phyloP scores from a whole-genome alignment of 2,329 filamentous ascomycete species.

The Blumeriella jaapii region DNA sequence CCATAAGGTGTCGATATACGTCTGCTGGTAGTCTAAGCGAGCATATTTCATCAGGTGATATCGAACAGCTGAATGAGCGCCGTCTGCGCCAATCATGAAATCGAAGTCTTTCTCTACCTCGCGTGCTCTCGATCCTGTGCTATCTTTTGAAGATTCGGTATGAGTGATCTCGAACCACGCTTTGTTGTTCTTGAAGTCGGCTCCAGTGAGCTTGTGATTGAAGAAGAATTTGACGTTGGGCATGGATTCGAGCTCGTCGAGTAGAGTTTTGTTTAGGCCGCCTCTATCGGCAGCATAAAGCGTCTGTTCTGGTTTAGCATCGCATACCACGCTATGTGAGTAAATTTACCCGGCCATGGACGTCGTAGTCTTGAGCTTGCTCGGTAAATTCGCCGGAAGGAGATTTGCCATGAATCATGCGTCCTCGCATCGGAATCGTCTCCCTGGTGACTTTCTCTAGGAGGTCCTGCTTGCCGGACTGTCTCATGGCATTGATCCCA shows the following conservation, averaged over 20 bases:
- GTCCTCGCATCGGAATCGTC: constrained; percentile 86
- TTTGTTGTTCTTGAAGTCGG: constrained; percentile 65
- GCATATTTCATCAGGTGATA: constrained; percentile 95
- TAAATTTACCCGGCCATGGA: constrained; percentile 72
- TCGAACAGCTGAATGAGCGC: constrained; percentile 81
- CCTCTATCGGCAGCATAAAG: constrained; percentile 81
- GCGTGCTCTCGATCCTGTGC: constrained; percentile 19
- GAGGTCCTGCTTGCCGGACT: constrained; percentile 54
- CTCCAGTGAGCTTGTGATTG: constrained; percentile 84
- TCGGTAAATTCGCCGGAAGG: constrained; percentile 58
- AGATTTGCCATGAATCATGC: constrained; percentile 80
- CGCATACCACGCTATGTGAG: too few species aligned
- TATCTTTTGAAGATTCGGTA: constrained; percentile 24
- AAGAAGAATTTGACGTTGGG: constrained; percentile 89
- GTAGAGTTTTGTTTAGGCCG: constrained; percentile 68
- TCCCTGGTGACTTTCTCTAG: constrained; percentile 62
- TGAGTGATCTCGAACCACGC: constrained; percentile 73
- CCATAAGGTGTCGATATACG: constrained; percentile 95
- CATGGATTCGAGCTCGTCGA: constrained; percentile 72
- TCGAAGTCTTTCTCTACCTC: constrained; percentile 85
- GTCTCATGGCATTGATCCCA: constrained; percentile 76
- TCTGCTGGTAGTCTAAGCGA: constrained; percentile 81
- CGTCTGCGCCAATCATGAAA: constrained; percentile 87
- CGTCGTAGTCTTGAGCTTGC: constrained; percentile 79
- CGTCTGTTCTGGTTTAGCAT: too few species aligned